Evolutionary conservation across 1,139 yeast genomes (phyloP), one percentile per base, ranked within the genome.

Genomic region (Kodamaea anthophila): DNA sequence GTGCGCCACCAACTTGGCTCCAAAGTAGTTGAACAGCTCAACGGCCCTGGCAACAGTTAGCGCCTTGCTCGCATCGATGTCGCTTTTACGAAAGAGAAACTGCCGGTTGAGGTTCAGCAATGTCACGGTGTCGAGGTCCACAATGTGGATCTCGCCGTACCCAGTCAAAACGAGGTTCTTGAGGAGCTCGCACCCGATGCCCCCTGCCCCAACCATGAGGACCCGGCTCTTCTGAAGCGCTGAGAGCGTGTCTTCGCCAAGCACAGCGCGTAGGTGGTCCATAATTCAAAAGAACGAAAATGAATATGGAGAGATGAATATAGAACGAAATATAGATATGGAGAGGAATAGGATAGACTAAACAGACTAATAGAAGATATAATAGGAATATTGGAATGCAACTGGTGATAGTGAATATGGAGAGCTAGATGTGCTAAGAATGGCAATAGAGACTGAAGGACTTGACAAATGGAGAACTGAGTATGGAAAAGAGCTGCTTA

Each of bases 131-230:
- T 93, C 99, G 35, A 93, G 66, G 54, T 93, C 99, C 13, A 88
- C 93, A 15, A 93, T 71, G 47, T 88, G 96, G 33, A 93, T 81
- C 46, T 85, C 94, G 4, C 94, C 93, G 44, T 83, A 81, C 3
- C 94, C 94, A 42, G 86, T 70, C 40, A 88, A 59, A 5, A 87
- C 77, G 31, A 93, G 64, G 49, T 93, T 85, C 51, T 93, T 93
- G 36, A 93, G 64, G 23, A 93, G 62, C 54, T 93, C 99, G 54
- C 97, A 93, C 4, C 99, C 99, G 41, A 93, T 88, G n/a, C 99
- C 99, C 16, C 99, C 99, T 1, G 98, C 96, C 4, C 99, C 98
- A 1, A 93, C 96, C 62, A 93, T 65, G 27, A 93, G 62, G 13
- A 91, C 87, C 38, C 70, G 77, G n/a, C 82, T 48, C 13, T 38